These are phyloP conservation scores for Periconia macrospinosa DNA, from an alignment of 2,329 filamentous ascomycete species.

Conservation along the genomic window DNA sequence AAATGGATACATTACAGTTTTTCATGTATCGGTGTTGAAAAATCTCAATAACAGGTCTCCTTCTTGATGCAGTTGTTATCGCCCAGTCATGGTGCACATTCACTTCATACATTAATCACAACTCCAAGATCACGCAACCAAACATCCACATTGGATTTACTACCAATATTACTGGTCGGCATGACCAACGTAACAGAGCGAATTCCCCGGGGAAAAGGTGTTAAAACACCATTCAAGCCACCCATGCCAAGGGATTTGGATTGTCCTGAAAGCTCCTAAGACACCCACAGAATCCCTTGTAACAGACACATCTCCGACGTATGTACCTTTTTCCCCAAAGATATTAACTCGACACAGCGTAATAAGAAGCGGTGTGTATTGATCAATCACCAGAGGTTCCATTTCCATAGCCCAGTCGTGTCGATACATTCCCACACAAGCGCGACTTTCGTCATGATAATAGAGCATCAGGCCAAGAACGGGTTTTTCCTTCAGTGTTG, in stretches of 20 bases:
- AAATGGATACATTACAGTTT: no score
- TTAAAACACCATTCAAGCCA: slow-evolving; percentile 2
- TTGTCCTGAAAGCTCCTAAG: background rate
- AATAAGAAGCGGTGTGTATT: background rate
- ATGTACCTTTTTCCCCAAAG: no score
- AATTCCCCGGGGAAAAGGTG: background rate
- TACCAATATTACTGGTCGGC: background rate
- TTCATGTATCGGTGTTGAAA: no score
- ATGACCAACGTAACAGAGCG: background rate
- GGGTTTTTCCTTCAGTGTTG: background rate
- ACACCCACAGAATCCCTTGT: no score
- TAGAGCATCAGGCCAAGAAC: slow-evolving; percentile 1
- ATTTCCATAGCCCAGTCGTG: slow-evolving; percentile 1
- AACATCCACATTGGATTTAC: no score
- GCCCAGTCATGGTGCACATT: no score
- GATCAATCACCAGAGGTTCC: background rate
- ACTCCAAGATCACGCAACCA: no score
- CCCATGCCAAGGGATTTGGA: slow-evolving; percentile 1
- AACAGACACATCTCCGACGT: no score
- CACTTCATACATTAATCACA: no score
- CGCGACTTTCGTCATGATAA: background rate
- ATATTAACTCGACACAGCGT: no score
- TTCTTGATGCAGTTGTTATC: no score
- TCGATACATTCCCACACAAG: background rate
- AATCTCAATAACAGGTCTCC: no score